phyloP scores from a whole-genome alignment of 345 rosid genomes.

The Corymbia maculata region DNA sequence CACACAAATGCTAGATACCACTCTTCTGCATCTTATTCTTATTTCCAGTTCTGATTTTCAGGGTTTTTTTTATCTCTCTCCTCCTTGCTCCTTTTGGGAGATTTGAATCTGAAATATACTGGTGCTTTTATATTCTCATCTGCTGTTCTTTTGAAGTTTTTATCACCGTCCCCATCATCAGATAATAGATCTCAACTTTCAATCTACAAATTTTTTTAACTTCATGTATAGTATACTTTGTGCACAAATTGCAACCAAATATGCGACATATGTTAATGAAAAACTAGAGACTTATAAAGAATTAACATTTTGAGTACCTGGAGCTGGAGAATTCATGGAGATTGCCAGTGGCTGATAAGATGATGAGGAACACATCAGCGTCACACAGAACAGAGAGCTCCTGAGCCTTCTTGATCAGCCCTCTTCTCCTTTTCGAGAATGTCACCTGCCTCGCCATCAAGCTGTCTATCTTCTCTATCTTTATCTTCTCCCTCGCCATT shows the following conservation, averaged over 20 bases:
- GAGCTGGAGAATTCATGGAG: slow-evolving; percentile 39
- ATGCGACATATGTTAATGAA: too few species aligned
- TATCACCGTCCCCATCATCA: background rate
- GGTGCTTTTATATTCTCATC: background rate
- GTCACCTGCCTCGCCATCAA: slow-evolving; percentile 52
- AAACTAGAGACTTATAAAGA: too few species aligned
- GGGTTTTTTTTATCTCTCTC: background rate
- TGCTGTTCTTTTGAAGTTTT: background rate
- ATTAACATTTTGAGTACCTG: slow-evolving; percentile 10
- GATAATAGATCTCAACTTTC: background rate
- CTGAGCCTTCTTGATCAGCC: slow-evolving; percentile 46
- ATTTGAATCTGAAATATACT: background rate
- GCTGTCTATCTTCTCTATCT: slow-evolving; percentile 39
- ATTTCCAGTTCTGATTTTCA: background rate
- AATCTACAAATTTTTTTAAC: background rate
- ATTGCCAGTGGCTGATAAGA: slow-evolving; percentile 52
- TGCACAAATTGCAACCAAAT: background rate
- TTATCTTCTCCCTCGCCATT: slow-evolving; percentile 21
- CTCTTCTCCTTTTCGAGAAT: slow-evolving; percentile 41
- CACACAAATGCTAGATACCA: too few species aligned
- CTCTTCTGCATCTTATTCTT: too few species aligned
- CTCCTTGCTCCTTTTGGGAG: background rate
- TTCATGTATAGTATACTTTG: background rate
- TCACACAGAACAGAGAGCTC: slow-evolving; percentile 51
- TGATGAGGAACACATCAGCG: slow-evolving; percentile 39